phyloP scores from a whole-genome alignment of 352 stramenopile species.

The Pythium periplocum region DNA sequence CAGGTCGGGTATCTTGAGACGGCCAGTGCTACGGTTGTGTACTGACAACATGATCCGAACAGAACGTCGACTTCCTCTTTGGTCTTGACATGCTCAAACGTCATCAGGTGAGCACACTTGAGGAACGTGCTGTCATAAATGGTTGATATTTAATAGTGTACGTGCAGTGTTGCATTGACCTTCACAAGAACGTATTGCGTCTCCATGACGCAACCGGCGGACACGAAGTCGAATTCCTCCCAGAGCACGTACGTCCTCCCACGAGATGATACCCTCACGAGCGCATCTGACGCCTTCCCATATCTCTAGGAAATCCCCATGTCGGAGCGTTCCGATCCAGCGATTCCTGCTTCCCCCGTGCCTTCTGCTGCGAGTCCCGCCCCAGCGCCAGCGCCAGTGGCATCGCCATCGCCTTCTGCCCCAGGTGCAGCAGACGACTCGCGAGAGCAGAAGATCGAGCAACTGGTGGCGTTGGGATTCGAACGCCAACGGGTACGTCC shows the following conservation, averaged over 20 bases:
- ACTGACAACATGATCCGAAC: neutral
- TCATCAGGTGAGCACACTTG: slow-evolving; percentile 66
- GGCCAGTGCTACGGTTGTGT: too few relatives aligned
- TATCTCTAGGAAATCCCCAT: slow-evolving; percentile 60
- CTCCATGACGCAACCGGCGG: slow-evolving; percentile 57
- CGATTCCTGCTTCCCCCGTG: slow-evolving; percentile 14
- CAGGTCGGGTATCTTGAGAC: slow-evolving; percentile 23
- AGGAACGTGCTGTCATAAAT: neutral
- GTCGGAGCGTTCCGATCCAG: slow-evolving; percentile 37
- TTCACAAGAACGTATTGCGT: slow-evolving; percentile 88
- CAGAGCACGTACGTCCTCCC: slow-evolving; percentile 56
- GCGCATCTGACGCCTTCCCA: neutral
- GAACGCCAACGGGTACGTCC: slow-evolving; percentile 41
- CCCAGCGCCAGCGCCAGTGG: neutral
- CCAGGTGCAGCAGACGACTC: slow-evolving; percentile 13
- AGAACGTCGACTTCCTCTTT: slow-evolving; percentile 97
- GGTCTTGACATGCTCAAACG: slow-evolving; percentile 98
- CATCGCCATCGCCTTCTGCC: slow-evolving; percentile 13
- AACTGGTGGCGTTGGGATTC: slow-evolving; percentile 65
- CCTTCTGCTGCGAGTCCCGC: slow-evolving; percentile 1
- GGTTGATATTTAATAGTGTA: slow-evolving; percentile 1
- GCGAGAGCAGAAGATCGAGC: slow-evolving; percentile 51
- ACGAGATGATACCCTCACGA: neutral
- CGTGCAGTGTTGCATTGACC: slow-evolving; percentile 92
- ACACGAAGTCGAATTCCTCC: slow-evolving; percentile 84